These are phyloP conservation scores for Leptographium radiaticola DNA, from an alignment of 2,329 filamentous ascomycete species.

Conservation along the genomic window DNA sequence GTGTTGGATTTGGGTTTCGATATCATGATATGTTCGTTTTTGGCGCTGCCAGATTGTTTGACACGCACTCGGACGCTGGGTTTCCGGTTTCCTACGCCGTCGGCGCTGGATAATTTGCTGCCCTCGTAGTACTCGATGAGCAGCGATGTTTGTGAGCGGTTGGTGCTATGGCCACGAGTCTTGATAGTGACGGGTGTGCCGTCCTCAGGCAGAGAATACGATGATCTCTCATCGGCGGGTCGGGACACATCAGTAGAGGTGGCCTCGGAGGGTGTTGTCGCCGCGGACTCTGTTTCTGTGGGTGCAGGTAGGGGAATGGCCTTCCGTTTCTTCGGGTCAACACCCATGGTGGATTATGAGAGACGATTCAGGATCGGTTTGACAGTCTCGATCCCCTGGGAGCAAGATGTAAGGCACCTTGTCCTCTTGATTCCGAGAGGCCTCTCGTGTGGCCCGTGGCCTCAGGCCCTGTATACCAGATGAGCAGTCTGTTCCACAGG, in stretches of 20 bases:
- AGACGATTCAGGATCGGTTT: not conserved
- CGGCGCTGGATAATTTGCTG: conserved; percentile 44
- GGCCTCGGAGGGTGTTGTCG: not conserved
- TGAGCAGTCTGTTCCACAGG: not conserved
- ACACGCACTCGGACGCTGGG: conserved; percentile 72
- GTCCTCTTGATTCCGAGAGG: not conserved
- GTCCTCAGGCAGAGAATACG: conserved; percentile 73
- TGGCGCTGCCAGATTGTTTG: conserved; percentile 60
- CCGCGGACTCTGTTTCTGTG: conserved; percentile 53
- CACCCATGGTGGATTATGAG: conserved; percentile 13
- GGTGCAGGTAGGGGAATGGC: conserved; percentile 58
- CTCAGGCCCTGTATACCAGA: conserved; percentile 5
- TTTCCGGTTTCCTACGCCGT: conserved; percentile 48
- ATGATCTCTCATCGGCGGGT: conserved; percentile 55
- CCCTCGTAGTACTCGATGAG: conserved; percentile 93
- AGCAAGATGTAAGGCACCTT: not conserved
- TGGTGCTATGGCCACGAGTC: conserved; percentile 50
- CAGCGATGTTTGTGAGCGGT: conserved; percentile 72
- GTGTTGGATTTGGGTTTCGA: conserved; percentile 55
- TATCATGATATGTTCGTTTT: conserved; percentile 71
- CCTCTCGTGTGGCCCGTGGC: not conserved
- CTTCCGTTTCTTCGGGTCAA: conserved; percentile 34
- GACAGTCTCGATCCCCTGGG: not conserved
- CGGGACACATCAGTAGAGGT: conserved; percentile 47
- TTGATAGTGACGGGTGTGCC: conserved; percentile 86